Evolutionary conservation across 163 green algal species (phyloP).

Genomic region (Smithsoniella earleae): DNA sequence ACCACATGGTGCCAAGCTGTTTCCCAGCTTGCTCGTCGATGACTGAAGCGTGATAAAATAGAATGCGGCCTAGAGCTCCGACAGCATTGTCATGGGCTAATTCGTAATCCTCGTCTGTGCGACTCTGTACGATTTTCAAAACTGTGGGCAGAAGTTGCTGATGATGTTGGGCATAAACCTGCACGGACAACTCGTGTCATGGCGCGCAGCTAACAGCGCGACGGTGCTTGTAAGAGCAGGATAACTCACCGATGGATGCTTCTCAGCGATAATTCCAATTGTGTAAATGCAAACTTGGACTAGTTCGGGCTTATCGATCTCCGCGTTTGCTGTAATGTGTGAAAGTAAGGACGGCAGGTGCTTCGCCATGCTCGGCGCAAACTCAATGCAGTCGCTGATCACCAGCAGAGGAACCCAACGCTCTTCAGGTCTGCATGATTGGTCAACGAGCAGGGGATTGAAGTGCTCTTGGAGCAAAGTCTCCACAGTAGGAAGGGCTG

Average conservation of each 20-base stretch:
- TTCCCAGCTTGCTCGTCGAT: not conserved
- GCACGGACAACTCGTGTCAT: constrained; percentile 36
- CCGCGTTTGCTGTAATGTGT: not conserved
- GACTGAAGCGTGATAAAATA: constrained; percentile 26
- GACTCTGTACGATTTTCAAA: not conserved
- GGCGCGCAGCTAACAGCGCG: too few relatives aligned
- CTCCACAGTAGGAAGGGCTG: constrained; percentile 35
- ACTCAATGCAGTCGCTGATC: constrained; percentile 21
- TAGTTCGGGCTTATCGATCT: constrained; percentile 1
- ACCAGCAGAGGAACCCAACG: constrained; percentile 23
- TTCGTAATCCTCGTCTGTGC: not conserved
- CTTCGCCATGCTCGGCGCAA: not conserved
- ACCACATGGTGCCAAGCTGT: constrained; percentile 34
- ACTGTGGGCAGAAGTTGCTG: not conserved
- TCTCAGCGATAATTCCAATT: constrained; percentile 7
- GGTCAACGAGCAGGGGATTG: constrained; percentile 1
- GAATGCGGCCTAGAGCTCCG: not conserved
- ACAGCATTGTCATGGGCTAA: constrained; percentile 22
- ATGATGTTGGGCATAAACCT: constrained; percentile 15
- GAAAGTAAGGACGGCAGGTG: constrained; percentile 1
- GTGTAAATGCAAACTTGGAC: constrained; percentile 21
- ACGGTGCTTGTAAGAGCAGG: too few relatives aligned
- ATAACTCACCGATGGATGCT: not conserved
- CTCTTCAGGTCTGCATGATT: not conserved
- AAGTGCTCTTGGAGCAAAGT: constrained; percentile 45